Base-by-base conservation (phyloP, 768 basidiomycete genomes). In the Podaxis pistillaris region DNA sequence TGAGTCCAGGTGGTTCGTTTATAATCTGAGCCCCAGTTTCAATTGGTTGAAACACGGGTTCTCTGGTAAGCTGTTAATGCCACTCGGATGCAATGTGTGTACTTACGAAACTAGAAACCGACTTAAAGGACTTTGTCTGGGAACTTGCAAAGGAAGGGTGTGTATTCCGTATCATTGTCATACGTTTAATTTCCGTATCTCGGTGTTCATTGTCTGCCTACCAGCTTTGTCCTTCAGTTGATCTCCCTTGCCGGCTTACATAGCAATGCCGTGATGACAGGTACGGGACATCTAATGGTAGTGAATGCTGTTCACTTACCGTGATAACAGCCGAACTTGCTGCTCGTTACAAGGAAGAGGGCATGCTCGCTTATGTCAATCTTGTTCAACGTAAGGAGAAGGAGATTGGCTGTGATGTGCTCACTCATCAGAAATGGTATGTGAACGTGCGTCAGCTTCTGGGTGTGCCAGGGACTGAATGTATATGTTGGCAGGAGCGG, bases 391-490 rank as follows among this genome's bases (percentile, higher is more conserved):
- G 86, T 66, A 94, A 91, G 73, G 94, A 96, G 75, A 91, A 89
- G 74, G 93, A 89, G 68, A 84, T 94, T 56, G 90, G 90, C 37
- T 91, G 90, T 63, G 94, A 96, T 72, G 93, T 96, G 36, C 78
- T 96, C 52, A 96, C 91, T 2, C 94, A 96, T 74, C 94, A 96
- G 77, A 96, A 94, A 82, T 97, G 94, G 94, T 87, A 44, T 62
- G 82, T 44, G 53, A 40, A 33, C 30, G 8, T 62, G 50, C 22
- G 75, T 52, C 50, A 19, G n/a, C 56, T 26, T 44, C 30, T 53
- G 51, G 12, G 52, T 13, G 53, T 44, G 22, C 12, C 22, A 11
- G 46, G 44, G 40, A 38, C 60, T 63, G 19, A 41, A 51, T 44
- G 52, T 24, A 56, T 54, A 11, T 47, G 56, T 49, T 41, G 67